These are phyloP conservation scores for Spirogloea muscicola DNA, from an alignment of 139 green algal genomes.

Conservation along the genomic window DNA sequence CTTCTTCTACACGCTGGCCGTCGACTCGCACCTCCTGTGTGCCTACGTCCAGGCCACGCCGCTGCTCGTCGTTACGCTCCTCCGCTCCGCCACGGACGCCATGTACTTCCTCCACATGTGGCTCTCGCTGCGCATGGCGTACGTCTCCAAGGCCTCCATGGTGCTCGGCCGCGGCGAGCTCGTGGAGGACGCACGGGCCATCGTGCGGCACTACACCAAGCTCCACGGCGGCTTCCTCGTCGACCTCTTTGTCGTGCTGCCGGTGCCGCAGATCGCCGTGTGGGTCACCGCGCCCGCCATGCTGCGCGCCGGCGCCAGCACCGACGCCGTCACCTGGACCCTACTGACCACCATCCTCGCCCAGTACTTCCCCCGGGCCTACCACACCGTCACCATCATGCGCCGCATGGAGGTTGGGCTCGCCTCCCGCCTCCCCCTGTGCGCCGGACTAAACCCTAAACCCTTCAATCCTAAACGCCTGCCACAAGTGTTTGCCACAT, in stretches of 20 bases:
- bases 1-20: neutral
- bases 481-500: too few species aligned
- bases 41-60: neutral
- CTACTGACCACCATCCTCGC: neutral
- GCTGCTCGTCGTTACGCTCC: neutral
- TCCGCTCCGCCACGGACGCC: neutral
- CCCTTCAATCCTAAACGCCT: too few species aligned
- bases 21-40: slow-evolving; percentile 12
- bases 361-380: neutral
- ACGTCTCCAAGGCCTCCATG: slow-evolving; percentile 12
- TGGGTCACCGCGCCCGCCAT: neutral
- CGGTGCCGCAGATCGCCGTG: neutral
- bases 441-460: too few species aligned
- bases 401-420: neutral
- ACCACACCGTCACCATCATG: neutral
- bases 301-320: too few species aligned
- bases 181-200: neutral
- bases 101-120: slow-evolving; percentile 5
- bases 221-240: too few species aligned
- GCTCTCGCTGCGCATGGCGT: slow-evolving; percentile 11
- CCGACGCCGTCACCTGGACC: neutral
- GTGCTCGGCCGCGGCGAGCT: slow-evolving; percentile 1
- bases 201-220: too few species aligned
- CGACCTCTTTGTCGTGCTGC: neutral
- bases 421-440: neutral